phyloP scores from a whole-genome alignment of 148 eudicot species.

The Silene conica region DNA sequence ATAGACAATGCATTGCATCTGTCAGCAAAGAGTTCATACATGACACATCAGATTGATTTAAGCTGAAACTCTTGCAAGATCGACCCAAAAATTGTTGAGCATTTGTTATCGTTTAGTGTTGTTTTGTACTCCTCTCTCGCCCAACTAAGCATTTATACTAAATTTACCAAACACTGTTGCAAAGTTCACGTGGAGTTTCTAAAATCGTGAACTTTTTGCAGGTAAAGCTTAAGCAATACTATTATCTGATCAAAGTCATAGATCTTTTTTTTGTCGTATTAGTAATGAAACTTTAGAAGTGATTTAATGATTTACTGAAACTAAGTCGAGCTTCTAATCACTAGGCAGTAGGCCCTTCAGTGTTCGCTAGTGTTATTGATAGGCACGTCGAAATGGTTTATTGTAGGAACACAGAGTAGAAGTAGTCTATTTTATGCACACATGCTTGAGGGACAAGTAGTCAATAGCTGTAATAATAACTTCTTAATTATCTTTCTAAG shows the following conservation, averaged over 20 bases:
- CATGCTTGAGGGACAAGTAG: neutral
- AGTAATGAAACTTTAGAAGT: neutral
- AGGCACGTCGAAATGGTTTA: neutral
- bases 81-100: neutral
- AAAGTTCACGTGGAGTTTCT: no score
- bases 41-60: neutral
- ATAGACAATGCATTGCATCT: neutral
- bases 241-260: neutral
- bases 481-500: no score
- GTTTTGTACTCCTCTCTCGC: neutral
- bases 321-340: neutral
- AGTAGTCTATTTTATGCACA: neutral
- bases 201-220: no score
- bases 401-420: neutral
- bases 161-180: neutral
- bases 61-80: neutral
- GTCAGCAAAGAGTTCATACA: neutral
- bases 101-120: neutral
- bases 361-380: neutral
- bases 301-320: neutral
- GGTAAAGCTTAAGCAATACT: constrained; percentile 37
- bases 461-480: no score
- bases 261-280: neutral
- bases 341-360: neutral
- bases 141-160: neutral